Percentiles rank a stretch among this genome's conserved stretches.
phyloP scores from a whole-genome alignment of 805 yeast species.

The Komagataella populi region DNA sequence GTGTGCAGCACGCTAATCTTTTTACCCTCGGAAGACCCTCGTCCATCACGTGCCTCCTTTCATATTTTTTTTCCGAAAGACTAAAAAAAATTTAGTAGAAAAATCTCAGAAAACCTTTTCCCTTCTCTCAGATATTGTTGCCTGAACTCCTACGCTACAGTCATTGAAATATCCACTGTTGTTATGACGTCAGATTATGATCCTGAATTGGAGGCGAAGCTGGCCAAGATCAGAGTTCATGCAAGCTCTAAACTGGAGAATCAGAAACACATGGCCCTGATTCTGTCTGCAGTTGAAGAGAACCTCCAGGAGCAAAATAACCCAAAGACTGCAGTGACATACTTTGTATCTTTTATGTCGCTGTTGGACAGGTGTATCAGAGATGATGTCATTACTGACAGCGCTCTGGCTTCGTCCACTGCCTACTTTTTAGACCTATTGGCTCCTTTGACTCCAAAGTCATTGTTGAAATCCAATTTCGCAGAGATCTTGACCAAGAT shows the following conservation, averaged over 20 bases:
- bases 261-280: conserved; percentile 74
- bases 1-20: not conserved
- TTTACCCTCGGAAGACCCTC: not conserved
- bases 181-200: not conserved
- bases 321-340: conserved; percentile 58
- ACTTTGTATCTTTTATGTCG: conserved; percentile 73
- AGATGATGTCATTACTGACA: conserved; percentile 42
- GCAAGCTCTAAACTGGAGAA: conserved; percentile 69
- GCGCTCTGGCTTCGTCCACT: conserved; percentile 56
- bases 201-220: conserved; percentile 44
- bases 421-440: conserved; percentile 74
- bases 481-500: conserved; percentile 64
- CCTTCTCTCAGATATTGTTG: not conserved
- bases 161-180: not conserved
- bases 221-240: conserved; percentile 60
- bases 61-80: too few relatives aligned
- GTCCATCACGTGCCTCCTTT: not conserved
- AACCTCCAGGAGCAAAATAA: conserved; percentile 57
- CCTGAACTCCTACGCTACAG: not conserved
- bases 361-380: conserved; percentile 61
- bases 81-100: not conserved
- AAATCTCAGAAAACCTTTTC: not conserved
- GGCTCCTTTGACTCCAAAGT: conserved; percentile 58
- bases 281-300: conserved; percentile 84
- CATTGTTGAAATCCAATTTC: conserved; percentile 61